Base-by-base conservation (phyloP, 805 yeast genomes). In the Saccharomycodes ludwigii region DNA sequence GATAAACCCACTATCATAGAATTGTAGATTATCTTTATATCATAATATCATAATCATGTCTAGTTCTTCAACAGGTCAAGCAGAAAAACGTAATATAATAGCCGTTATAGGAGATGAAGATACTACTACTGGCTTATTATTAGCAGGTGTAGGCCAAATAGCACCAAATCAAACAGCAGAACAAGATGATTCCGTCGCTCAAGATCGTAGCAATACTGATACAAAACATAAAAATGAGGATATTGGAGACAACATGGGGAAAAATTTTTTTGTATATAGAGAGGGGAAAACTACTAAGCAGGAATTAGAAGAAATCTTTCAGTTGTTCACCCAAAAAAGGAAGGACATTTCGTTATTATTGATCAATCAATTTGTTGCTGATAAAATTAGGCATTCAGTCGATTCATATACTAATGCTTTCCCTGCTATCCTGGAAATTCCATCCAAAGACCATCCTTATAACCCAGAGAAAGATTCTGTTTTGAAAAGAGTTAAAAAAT, bases 61-160 rank as follows among this genome's bases (percentile, higher is more conserved):
- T n/a, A n/a, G n/a, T n/a, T n/a, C n/a, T n/a, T 25, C 28, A 16
- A 8, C 28, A 8, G 28, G 28, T 14, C 30, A 32, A 21, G 25
- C 52, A 31, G 58, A 51, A 15, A 81, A 85, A 52, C 76, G 98
- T 48, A 70, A 79, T 24, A 66, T 86, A 43, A 65, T 91, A 36
- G 97, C 96, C 9, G 94, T 86, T 24, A 84, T 91, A 49, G 98
- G 96, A 12, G 98, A 91, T 50, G 98, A 91, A 61, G 97, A 91
- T 52, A 80, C 97, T 15, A 86, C 91, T 38, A 91, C 98, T 2
- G 98, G 98, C 3, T 71, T 91, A 66, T 65, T 91, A 21, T 68
- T 91, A 36, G 98, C 98, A 1, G 98, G 98, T 18, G 75, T 83
- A 36, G 98, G 98, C 17, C 94, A 88, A 50, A 76, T 85, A 14